phyloP scores from a whole-genome alignment of 164 flowering plant genomes.

The Brasenia schreberi region DNA sequence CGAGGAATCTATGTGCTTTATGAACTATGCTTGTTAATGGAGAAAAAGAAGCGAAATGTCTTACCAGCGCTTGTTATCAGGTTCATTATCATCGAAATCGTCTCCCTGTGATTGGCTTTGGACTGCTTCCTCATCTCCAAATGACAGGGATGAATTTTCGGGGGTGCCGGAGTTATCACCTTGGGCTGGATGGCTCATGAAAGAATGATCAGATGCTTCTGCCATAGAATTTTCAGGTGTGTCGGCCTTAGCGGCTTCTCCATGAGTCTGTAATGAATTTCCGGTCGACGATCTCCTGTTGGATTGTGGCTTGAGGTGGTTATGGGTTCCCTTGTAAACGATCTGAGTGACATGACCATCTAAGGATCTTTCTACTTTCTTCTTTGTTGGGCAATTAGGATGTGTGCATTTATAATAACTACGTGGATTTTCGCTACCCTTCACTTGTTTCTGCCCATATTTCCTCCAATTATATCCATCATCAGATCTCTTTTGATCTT shows the following conservation, averaged over 20 bases:
- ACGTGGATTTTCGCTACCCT: slow-evolving; percentile 83
- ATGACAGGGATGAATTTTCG: slow-evolving; percentile 56
- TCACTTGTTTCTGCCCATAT: slow-evolving; percentile 77
- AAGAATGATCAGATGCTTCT: background rate
- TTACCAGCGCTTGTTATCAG: slow-evolving; percentile 72
- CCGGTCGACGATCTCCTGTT: slow-evolving; percentile 23
- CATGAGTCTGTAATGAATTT: background rate
- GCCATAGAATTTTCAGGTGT: background rate
- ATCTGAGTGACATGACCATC: slow-evolving; percentile 77
- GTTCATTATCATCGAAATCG: slow-evolving; percentile 57
- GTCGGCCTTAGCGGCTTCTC: background rate
- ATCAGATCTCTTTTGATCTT: slow-evolving; percentile 33
- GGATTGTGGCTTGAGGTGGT: slow-evolving; percentile 68
- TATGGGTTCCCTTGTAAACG: slow-evolving; percentile 64
- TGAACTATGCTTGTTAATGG: no score
- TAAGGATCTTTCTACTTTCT: slow-evolving; percentile 60
- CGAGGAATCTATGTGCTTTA: no score
- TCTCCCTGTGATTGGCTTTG: slow-evolving; percentile 44
- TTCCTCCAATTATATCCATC: slow-evolving; percentile 83
- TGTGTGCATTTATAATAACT: slow-evolving; percentile 71
- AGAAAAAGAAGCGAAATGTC: background rate
- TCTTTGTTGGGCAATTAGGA: slow-evolving; percentile 63
- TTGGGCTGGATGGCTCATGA: slow-evolving; percentile 6
- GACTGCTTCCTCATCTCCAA: slow-evolving; percentile 62
- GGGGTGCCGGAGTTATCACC: slow-evolving; percentile 46